Percentiles rank a stretch among this genome's conserved stretches.
Evolutionary conservation across 1,139 yeast species (phyloP).

Genomic region (Taphrina populina): DNA sequence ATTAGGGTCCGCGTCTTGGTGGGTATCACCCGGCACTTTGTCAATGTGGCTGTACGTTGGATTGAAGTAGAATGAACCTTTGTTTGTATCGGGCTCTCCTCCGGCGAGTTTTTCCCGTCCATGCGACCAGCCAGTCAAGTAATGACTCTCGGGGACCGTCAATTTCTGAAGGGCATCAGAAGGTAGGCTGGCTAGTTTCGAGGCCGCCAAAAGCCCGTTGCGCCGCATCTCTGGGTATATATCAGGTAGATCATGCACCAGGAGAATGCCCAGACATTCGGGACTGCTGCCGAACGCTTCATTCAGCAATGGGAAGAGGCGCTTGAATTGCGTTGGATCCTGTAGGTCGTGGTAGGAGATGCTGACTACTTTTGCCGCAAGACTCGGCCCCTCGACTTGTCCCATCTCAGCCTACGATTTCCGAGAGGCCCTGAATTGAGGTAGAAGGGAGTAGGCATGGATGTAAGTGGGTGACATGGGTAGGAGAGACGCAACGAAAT

Average conservation of each 20-base stretch:
- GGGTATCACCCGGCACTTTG: constrained; percentile 28
- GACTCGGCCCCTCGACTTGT: no score
- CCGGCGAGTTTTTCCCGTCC: constrained; percentile 58
- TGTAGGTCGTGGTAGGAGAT: constrained; percentile 19
- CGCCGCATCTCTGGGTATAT: constrained; percentile 49
- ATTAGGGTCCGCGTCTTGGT: constrained; percentile 19
- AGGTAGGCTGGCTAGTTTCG: constrained; percentile 52
- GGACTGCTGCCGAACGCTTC: constrained; percentile 55
- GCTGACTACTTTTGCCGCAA: neutral
- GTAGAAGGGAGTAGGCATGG: neutral
- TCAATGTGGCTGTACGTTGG: constrained; percentile 43
- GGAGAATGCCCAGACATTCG: constrained; percentile 56
- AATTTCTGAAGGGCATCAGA: constrained; percentile 45
- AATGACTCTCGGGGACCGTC: constrained; percentile 53
- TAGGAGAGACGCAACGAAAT: neutral
- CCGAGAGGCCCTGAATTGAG: neutral
- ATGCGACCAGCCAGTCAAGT: constrained; percentile 67
- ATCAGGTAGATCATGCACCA: constrained; percentile 52
- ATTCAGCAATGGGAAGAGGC: constrained; percentile 8
- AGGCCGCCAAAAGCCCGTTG: constrained; percentile 52
- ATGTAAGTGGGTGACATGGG: neutral
- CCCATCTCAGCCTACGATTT: no score
- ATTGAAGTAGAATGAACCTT: constrained; percentile 63
- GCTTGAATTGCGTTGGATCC: neutral
- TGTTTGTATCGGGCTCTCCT: constrained; percentile 52